Base-by-base conservation (phyloP, 352 stramenopile species). In the Phytopythium boreale region DNA sequence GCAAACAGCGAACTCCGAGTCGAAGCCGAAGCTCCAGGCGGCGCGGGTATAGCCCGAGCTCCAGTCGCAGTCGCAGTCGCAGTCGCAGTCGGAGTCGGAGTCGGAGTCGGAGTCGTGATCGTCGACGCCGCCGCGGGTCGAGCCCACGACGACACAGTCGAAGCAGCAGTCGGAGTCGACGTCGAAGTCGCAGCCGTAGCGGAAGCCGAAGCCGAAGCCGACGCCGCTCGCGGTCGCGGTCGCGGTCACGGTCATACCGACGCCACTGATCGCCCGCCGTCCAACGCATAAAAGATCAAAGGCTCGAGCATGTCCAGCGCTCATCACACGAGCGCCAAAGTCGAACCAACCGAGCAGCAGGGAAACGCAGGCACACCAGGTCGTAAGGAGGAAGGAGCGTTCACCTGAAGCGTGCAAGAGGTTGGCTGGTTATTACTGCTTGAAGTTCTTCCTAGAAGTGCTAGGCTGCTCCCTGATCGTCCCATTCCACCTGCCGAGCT, bases 121-220 rank as follows among this genome's bases (percentile, higher is more conserved):
- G 47, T n/a, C 22, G 24, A n/a, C 22, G 47, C 47, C 20, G 47
- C 14, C 47, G 47, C 14, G 11, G 24, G 20, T 24, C 43, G 43
- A 50, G 43, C 26, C 43, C 65, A 31, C 69, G 61, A 9, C 64
- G 63, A 24, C 34, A 58, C 51, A 77, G 70, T 56, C 69, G 76
- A 2, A 80, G 76, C 41, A 62, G 70, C 22, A 81, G 71, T 43
- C 56, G 68, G 2, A 70, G 67, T 53, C 64, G 65, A 2, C 56
- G 59, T 37, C 51, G 59, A 19, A 52, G 64, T 37, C 51, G 59
- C 14, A 47, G 64, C 26, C 53, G 53, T 7, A 34, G 29, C 29
- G 7, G n/a, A 15, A 67, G 56, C 22, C 63, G 61, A 10, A 66
- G 63, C 20, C 46, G 66, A 41, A 67, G 58, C 26, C 64, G 50